A percentile compares a stretch with the other conserved stretches of the same genome.
Conservation (phyloP, 345 rosid genomes). For the Toxicodendron radicans region DNA sequence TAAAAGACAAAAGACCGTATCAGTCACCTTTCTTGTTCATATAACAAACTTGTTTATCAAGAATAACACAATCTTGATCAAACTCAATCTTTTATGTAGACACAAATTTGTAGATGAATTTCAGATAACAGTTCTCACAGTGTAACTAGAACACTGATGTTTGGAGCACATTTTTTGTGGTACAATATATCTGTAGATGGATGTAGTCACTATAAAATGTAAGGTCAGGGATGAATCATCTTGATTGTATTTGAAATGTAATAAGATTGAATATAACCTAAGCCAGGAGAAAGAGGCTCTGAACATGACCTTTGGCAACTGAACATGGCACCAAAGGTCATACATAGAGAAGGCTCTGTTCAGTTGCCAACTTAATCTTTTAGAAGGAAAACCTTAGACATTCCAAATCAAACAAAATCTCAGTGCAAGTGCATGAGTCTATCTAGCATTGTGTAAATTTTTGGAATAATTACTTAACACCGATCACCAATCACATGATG, state of each 20-base stretch:
- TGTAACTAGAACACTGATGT: background rate
- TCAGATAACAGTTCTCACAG: background rate
- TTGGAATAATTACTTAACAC: background rate
- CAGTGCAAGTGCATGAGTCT: background rate
- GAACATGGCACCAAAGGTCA: background rate
- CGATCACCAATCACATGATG: background rate
- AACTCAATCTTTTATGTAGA: background rate
- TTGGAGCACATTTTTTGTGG: background rate
- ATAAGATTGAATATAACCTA: background rate
- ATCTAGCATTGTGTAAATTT: background rate
- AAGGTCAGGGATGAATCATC: background rate
- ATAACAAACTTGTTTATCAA: too few relatives aligned
- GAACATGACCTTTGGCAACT: too few relatives aligned
- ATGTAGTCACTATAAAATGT: background rate
- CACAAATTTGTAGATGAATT: background rate
- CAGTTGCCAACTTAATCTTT: background rate
- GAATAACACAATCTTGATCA: too few relatives aligned
- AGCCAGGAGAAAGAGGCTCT: background rate
- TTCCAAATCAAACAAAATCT: background rate
- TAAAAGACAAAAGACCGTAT: background rate
- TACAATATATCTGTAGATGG: background rate
- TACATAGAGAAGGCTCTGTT: background rate
- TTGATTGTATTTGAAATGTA: background rate
- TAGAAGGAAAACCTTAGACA: background rate
- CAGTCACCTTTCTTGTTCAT: too few relatives aligned